A percentile compares a stretch with the other conserved stretches of the same genome.
Evolutionary conservation across 768 basidiomycete species (phyloP).

Genomic region (Pulveroboletus ravenelii): DNA sequence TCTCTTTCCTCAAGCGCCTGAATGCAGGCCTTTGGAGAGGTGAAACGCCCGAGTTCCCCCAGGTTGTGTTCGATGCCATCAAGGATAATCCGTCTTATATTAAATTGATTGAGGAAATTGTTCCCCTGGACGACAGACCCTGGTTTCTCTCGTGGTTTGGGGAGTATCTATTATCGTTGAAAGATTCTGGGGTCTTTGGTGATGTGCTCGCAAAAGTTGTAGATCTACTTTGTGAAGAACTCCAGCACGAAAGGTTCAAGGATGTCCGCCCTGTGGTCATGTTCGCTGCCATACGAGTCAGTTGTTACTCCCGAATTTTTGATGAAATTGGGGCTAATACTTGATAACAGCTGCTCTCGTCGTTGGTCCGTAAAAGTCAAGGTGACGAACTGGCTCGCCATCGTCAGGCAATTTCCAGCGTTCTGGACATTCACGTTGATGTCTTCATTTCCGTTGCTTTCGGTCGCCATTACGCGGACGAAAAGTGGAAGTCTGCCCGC

Average conservation of each 20-base stretch:
- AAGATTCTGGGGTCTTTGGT: conserved; percentile 43
- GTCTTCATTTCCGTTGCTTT: conserved; percentile 46
- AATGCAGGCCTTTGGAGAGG: conserved; percentile 60
- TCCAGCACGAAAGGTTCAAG: conserved; percentile 73
- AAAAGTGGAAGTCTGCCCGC: conserved; percentile 42
- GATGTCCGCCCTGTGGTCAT: conserved; percentile 57
- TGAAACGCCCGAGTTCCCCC: conserved; percentile 68
- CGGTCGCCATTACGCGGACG: conserved; percentile 32
- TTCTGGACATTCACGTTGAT: conserved; percentile 49
- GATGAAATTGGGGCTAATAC: conserved; percentile 5
- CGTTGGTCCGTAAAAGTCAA: conserved; percentile 32
- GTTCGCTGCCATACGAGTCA: conserved; percentile 57
- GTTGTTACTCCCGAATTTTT: conserved; percentile 24
- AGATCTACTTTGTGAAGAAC: conserved; percentile 72
- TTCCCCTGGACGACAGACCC: conserved; percentile 32
- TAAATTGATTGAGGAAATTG: conserved; percentile 38
- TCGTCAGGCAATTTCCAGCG: conserved; percentile 30
- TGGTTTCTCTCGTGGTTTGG: conserved; percentile 63
- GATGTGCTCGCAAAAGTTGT: conserved; percentile 69
- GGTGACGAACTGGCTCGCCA: conserved; percentile 23
- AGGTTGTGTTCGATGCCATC: conserved; percentile 75
- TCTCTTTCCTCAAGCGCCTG: conserved; percentile 55
- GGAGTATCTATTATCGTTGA: conserved; percentile 57
- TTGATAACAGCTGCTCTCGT: conserved; percentile 29
- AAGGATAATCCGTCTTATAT: conserved; percentile 67